Evolutionary conservation across 2,329 filamentous ascomycete species (phyloP).

Genomic region (Cercospora sojina): DNA sequence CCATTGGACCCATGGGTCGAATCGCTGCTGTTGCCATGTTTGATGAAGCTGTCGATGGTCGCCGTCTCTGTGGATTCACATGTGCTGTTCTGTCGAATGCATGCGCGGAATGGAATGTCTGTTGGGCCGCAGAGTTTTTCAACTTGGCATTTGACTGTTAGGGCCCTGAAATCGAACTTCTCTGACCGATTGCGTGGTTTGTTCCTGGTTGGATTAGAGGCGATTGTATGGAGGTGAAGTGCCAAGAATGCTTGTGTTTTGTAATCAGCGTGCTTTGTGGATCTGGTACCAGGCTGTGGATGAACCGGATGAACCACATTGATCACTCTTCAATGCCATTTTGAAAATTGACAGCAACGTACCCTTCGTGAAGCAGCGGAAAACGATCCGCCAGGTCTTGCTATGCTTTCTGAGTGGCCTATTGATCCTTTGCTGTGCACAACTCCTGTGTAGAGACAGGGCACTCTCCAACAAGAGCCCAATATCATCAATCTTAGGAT

Average conservation of each 20-base stretch:
- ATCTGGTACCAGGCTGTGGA: neutral
- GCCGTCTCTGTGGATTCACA: neutral
- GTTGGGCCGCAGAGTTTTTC: neutral
- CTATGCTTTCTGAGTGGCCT: neutral
- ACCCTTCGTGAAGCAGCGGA: neutral
- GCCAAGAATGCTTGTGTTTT: neutral
- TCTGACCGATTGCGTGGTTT: neutral
- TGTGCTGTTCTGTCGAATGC: neutral
- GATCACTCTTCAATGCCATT: neutral
- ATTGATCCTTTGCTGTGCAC: neutral
- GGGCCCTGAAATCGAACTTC: neutral
- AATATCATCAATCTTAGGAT: neutral
- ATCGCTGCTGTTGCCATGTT: conserved; percentile 51
- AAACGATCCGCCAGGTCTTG: neutral
- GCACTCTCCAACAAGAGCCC: neutral
- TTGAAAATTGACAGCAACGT: neutral
- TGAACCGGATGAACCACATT: neutral
- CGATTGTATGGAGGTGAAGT: neutral
- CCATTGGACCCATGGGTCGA: conserved; percentile 77
- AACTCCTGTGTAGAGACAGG: neutral
- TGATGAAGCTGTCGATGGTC: neutral
- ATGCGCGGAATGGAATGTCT: neutral
- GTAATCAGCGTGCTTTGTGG: neutral
- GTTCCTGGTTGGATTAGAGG: neutral
- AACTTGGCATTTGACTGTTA: neutral